Evolutionary conservation across 1,284 basidiomycete species (phyloP).

Genomic region (Irpex sp.): DNA sequence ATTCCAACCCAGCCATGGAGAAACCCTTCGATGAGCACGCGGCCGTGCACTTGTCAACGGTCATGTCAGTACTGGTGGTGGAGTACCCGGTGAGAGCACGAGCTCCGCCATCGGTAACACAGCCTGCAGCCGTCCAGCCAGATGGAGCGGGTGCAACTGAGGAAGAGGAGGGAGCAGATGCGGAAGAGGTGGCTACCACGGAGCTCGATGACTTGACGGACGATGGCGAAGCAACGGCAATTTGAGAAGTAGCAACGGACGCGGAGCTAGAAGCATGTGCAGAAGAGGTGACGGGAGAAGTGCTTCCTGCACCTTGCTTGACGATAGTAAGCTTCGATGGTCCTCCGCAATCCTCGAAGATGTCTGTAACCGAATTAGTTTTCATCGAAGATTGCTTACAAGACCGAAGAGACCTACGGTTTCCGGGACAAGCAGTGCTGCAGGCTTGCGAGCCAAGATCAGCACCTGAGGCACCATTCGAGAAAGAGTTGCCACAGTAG

Average conservation of each 20-base stretch:
- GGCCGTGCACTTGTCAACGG: slow-evolving; percentile 11
- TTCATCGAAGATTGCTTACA: too few relatives aligned
- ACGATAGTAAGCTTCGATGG: slow-evolving; percentile 22
- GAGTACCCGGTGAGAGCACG: slow-evolving; percentile 17
- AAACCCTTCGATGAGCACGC: slow-evolving; percentile 19
- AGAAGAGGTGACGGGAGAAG: slow-evolving; percentile 7
- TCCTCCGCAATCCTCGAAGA: slow-evolving; percentile 25
- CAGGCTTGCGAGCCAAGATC: slow-evolving; percentile 21
- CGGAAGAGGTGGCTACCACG: neutral
- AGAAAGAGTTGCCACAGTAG: slow-evolving; percentile 27
- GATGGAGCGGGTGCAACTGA: slow-evolving; percentile 1
- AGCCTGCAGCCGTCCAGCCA: slow-evolving; percentile 15
- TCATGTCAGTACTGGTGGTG: slow-evolving; percentile 15
- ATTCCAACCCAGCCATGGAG: slow-evolving; percentile 23
- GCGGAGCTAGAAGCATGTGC: slow-evolving; percentile 12
- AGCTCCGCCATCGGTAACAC: slow-evolving; percentile 14
- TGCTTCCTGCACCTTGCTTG: slow-evolving; percentile 9
- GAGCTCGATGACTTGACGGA: neutral
- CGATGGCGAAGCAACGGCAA: slow-evolving; percentile 8
- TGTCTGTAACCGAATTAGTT: neutral
- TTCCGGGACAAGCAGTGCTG: slow-evolving; percentile 23
- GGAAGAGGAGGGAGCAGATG: slow-evolving; percentile 1
- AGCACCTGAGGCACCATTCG: slow-evolving; percentile 22
- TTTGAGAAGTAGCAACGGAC: slow-evolving; percentile 11
- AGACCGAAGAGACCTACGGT: slow-evolving; percentile 17